Percentiles rank a stretch among this genome's conserved stretches.
Evolutionary conservation across 495 filamentous ascomycete species (phyloP).

Genomic region (Apodospora peruviana): DNA sequence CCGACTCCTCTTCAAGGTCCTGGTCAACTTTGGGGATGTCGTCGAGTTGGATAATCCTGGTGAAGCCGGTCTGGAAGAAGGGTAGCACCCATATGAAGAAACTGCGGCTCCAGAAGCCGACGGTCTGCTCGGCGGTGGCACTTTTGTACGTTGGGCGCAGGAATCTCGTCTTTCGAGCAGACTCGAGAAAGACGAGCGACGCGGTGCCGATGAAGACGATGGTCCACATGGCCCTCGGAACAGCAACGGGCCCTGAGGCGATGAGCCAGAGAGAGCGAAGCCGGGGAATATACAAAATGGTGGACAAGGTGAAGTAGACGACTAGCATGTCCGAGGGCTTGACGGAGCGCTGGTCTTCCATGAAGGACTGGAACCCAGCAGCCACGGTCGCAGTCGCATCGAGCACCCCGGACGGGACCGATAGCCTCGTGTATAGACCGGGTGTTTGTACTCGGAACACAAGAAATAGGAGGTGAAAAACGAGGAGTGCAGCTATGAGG

Average conservation of each 20-base stretch:
- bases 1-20: constrained; percentile 7
- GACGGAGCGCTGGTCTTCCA: constrained; percentile 31
- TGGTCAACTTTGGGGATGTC: constrained; percentile 24
- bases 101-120: constrained; percentile 26
- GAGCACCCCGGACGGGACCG: constrained; percentile 15
- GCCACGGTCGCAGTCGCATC: constrained; percentile 4
- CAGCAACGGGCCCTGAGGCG: background rate
- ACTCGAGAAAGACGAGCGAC: constrained; percentile 19
- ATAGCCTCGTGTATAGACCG: constrained; percentile 12
- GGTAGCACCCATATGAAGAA: constrained; percentile 32
- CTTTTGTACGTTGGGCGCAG: constrained; percentile 16
- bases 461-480: constrained; percentile 18
- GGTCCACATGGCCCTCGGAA: constrained; percentile 6
- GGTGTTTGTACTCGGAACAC: constrained; percentile 12
- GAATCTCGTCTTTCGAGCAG: constrained; percentile 15
- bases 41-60: constrained; percentile 17
- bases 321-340: constrained; percentile 28
- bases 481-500: background rate
- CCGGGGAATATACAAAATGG: constrained; percentile 19
- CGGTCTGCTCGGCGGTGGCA: constrained; percentile 19
- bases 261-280: constrained; percentile 27
- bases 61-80: constrained; percentile 22
- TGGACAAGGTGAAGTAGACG: constrained; percentile 25
- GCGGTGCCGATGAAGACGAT: background rate
- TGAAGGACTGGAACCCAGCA: constrained; percentile 19